phyloP scores from a whole-genome alignment of 805 yeast genomes.

The Cyberlindnera amylophila region DNA sequence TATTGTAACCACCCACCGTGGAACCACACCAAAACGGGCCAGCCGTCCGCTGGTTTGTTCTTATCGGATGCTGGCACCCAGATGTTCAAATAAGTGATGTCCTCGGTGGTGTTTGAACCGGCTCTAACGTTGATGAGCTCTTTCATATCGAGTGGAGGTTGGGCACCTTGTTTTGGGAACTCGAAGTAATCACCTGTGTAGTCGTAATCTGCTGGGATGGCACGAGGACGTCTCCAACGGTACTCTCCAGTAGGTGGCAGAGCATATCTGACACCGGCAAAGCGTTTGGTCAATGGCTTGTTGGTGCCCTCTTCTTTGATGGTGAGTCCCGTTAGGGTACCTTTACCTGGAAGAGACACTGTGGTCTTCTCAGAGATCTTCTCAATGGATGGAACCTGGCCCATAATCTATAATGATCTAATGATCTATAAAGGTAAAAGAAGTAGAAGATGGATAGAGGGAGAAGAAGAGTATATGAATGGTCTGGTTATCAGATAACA shows the following conservation, averaged over 20 bases:
- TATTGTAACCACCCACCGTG: slow-evolving; percentile 44
- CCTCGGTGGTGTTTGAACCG: slow-evolving; percentile 25
- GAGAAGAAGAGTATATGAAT: too few relatives aligned
- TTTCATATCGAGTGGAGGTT: slow-evolving; percentile 11
- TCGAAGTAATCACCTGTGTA: slow-evolving; percentile 37
- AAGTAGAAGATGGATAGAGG: too few relatives aligned
- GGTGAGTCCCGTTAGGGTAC: slow-evolving; percentile 14
- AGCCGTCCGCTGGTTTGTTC: slow-evolving; percentile 32
- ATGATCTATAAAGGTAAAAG: too few relatives aligned
- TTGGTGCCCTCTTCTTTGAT: slow-evolving; percentile 11
- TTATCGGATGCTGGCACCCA: slow-evolving; percentile 35
- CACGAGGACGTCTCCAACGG: slow-evolving; percentile 33
- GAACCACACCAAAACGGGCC: slow-evolving; percentile 41
- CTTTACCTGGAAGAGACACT: slow-evolving; percentile 7
- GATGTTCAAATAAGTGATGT: slow-evolving; percentile 34
- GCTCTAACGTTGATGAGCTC: slow-evolving; percentile 14
- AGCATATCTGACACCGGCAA: slow-evolving; percentile 27
- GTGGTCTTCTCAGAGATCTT: slow-evolving; percentile 11
- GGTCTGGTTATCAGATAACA: too few relatives aligned
- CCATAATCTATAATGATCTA: slow-evolving; percentile 1
- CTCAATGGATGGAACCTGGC: slow-evolving; percentile 14
- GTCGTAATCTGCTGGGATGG: slow-evolving; percentile 32
- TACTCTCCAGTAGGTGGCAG: slow-evolving; percentile 30
- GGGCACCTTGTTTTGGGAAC: slow-evolving; percentile 15
- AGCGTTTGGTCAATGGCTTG: slow-evolving; percentile 12